phyloP scores from a whole-genome alignment of 2,329 filamentous ascomycete genomes.

The Penicillium occitanis region DNA sequence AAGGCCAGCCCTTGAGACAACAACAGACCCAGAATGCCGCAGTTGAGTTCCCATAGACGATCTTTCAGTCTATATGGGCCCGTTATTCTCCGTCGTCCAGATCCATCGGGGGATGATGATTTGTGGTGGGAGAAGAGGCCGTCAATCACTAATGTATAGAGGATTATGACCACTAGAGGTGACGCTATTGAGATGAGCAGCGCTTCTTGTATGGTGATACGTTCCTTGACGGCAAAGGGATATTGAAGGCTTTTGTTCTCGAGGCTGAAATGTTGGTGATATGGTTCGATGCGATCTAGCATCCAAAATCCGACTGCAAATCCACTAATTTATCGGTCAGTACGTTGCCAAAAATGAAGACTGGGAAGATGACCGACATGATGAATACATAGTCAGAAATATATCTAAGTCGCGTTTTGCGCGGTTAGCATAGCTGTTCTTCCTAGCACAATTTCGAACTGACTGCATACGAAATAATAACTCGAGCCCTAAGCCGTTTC shows the following conservation, averaged over 20 bases:
- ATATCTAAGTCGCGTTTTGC: slow-evolving; percentile 43
- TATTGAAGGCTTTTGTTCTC: slow-evolving; percentile 59
- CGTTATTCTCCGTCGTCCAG: slow-evolving; percentile 41
- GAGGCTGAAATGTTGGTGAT: slow-evolving; percentile 59
- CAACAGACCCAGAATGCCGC: slow-evolving; percentile 58
- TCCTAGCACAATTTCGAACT: not conserved
- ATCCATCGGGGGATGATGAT: slow-evolving; percentile 36
- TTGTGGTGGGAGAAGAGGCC: slow-evolving; percentile 57
- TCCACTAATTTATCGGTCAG: not conserved
- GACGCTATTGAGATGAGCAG: slow-evolving; percentile 51
- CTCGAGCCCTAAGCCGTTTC: slow-evolving; percentile 50
- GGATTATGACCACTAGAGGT: slow-evolving; percentile 52
- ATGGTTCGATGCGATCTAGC: slow-evolving; percentile 55
- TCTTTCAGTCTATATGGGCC: slow-evolving; percentile 56
- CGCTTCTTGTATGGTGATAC: slow-evolving; percentile 53
- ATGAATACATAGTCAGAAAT: slow-evolving; percentile 61
- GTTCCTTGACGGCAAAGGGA: slow-evolving; percentile 57
- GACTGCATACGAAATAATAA: slow-evolving; percentile 52
- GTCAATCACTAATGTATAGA: slow-evolving; percentile 60
- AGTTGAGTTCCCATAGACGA: slow-evolving; percentile 62
- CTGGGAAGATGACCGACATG: slow-evolving; percentile 43
- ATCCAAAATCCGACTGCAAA: slow-evolving; percentile 54
- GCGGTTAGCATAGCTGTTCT: not conserved
- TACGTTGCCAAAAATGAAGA: not conserved
- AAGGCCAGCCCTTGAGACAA: slow-evolving; percentile 57